Evolutionary conservation across 805 yeast genomes (phyloP).

Genomic region (Metschnikowia picachoensis): DNA sequence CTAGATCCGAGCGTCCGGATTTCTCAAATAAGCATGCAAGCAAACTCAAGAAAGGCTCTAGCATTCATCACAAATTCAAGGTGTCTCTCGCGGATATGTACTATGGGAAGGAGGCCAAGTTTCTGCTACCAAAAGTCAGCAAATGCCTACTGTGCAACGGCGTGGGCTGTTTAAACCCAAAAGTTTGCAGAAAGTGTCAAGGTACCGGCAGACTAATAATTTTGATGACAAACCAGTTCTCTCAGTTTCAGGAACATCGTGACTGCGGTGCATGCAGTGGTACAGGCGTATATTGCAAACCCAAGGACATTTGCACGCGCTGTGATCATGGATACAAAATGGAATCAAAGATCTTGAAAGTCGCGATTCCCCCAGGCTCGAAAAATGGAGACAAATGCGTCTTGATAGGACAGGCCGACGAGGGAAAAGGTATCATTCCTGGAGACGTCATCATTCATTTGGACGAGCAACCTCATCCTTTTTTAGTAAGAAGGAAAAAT

Average conservation of each 20-base stretch:
- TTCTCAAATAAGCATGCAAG: slow-evolving; percentile 1
- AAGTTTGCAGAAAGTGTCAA: slow-evolving; percentile 34
- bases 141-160: slow-evolving; percentile 52
- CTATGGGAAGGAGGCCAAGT: slow-evolving; percentile 52
- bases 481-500: slow-evolving; percentile 40
- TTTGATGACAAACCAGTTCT: slow-evolving; percentile 39
- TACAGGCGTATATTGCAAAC: slow-evolving; percentile 25
- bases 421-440: slow-evolving; percentile 53
- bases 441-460: slow-evolving; percentile 65
- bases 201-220: slow-evolving; percentile 49
- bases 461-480: slow-evolving; percentile 36
- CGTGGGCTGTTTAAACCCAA: slow-evolving; percentile 43
- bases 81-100: slow-evolving; percentile 56
- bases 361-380: slow-evolving; percentile 56
- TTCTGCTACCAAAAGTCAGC: slow-evolving; percentile 49
- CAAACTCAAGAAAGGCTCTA: slow-evolving; percentile 18
- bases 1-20: slow-evolving; percentile 10
- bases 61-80: slow-evolving; percentile 52
- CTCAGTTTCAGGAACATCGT: slow-evolving; percentile 34
- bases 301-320: slow-evolving; percentile 21
- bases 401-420: slow-evolving; percentile 62
- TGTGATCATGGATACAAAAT: slow-evolving; percentile 41
- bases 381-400: slow-evolving; percentile 48
- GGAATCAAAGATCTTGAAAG: slow-evolving; percentile 47
- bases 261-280: slow-evolving; percentile 35